A percentile compares a stretch with the other conserved stretches of the same genome.
Evolutionary conservation across 768 basidiomycete species (phyloP).

Genomic region (Suillus decipiens): DNA sequence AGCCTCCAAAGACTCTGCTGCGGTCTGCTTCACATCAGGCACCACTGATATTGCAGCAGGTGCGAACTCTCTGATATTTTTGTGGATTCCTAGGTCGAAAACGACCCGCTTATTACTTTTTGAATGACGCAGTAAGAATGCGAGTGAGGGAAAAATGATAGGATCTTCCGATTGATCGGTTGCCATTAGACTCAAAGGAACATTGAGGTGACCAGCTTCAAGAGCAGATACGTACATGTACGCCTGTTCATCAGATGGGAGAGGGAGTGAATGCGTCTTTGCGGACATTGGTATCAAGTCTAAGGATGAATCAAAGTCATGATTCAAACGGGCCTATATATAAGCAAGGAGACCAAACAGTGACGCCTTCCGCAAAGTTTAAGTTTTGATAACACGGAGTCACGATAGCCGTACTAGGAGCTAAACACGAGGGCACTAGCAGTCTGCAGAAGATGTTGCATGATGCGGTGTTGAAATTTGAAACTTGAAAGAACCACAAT

Average conservation of each 20-base stretch:
- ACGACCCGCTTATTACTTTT: conserved; percentile 39
- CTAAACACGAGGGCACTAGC: no score
- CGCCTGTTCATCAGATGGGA: conserved; percentile 44
- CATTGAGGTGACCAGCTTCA: conserved; percentile 47
- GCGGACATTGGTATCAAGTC: background rate
- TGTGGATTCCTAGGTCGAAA: conserved; percentile 61
- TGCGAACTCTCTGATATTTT: conserved; percentile 45
- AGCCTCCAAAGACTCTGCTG: conserved; percentile 45
- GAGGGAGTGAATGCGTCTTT: conserved; percentile 34
- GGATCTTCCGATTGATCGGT: conserved; percentile 32
- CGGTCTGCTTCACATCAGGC: conserved; percentile 28
- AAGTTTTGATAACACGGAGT: background rate
- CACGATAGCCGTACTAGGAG: no score
- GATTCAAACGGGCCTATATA: background rate
- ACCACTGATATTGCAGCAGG: conserved; percentile 26
- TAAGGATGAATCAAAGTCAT: background rate
- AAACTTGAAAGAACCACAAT: no score
- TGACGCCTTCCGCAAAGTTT: background rate
- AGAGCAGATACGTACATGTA: conserved; percentile 58
- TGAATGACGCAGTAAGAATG: conserved; percentile 56
- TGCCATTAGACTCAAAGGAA: conserved; percentile 41
- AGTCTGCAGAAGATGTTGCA: no score
- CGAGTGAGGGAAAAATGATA: conserved; percentile 44
- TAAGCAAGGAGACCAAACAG: background rate
- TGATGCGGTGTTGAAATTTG: no score